Evolutionary conservation across 441 rosid genomes (phyloP), one percentile per base, ranked within the genome.

Genomic region (Manihot esculenta): DNA sequence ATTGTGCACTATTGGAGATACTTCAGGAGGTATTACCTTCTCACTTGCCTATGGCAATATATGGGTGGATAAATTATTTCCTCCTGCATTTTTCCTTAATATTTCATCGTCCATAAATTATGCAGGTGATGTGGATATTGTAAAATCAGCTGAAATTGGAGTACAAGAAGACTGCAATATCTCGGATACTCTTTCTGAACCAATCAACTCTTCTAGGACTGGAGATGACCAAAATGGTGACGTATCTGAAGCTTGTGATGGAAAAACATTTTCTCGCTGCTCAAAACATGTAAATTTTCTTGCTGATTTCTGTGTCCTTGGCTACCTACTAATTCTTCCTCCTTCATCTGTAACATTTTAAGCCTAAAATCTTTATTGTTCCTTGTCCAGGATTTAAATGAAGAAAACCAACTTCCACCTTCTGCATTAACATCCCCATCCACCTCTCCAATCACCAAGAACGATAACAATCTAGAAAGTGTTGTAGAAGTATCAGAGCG

Each of bases 401-500:
- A 77, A 18, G 82, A 74, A 76, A 75, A 53, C 3, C 77, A 78
- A 44, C 74, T 72, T 63, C 78, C 77, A 1, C 57, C 71, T 70
- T 84, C 94, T 80, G 79, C 86, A 64, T 74, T 68, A 70, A 81
- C 72, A 48, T 87, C 97, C 38, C 94, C 93, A 56, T 74, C 87
- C 63, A 69, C 74, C 33, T 83, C 85, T 73, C 74, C 86, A 12
- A 58, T 68, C 47, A 68, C 66, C 42, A 82, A 74, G 78, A 84
- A 81, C 76, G 75, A 76, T 44, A 85, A 82, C 33, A 81, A 81
- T 78, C 85, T 72, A 42, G 94, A 81, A 35, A 76, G 74, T 26
- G 67, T 76, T 53, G 55, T 61, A 44, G 91, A 88, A 17, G 66
- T 84, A 18, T 77, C 73, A 6, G 99, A 86, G 59, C 81, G 86